phyloP scores from a whole-genome alignment of 306 rosid species.

The Calophaca sinica region DNA sequence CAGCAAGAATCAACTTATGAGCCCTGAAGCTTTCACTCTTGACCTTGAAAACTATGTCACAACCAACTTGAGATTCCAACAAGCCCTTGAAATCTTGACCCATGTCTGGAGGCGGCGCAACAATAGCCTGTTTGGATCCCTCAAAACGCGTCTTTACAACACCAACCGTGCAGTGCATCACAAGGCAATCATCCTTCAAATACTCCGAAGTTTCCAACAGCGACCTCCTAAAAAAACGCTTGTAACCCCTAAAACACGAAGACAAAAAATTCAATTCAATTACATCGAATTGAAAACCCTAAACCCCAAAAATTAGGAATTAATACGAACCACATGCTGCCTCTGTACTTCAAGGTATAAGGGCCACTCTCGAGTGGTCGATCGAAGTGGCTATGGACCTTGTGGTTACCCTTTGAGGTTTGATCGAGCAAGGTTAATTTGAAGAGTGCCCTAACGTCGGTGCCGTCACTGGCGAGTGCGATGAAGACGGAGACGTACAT shows the following conservation, averaged over 20 bases:
- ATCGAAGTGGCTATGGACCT: slow-evolving; percentile 93
- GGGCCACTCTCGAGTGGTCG: slow-evolving; percentile 95
- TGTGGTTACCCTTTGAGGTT: slow-evolving; percentile 72
- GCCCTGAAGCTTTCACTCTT: slow-evolving; percentile 75
- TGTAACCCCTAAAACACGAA: slow-evolving; percentile 82
- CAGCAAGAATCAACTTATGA: slow-evolving; percentile 89
- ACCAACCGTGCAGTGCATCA: slow-evolving; percentile 93
- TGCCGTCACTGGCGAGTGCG: slow-evolving; percentile 87
- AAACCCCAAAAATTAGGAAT: slow-evolving; percentile 30
- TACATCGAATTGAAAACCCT: slow-evolving; percentile 34
- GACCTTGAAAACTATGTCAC: slow-evolving; percentile 80
- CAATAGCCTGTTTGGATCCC: slow-evolving; percentile 61
- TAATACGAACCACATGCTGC: slow-evolving; percentile 86
- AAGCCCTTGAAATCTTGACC: slow-evolving; percentile 74
- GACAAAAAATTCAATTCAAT: background rate
- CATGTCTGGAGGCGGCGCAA: slow-evolving; percentile 69
- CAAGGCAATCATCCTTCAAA: slow-evolving; percentile 88
- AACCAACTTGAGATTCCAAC: slow-evolving; percentile 76
- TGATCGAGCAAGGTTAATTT: slow-evolving; percentile 82
- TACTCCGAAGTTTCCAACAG: slow-evolving; percentile 74
- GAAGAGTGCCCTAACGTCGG: slow-evolving; percentile 87
- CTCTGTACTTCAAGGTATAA: slow-evolving; percentile 84
- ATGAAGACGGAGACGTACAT: slow-evolving; percentile 84
- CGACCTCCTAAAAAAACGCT: slow-evolving; percentile 80
- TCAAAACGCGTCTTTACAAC: slow-evolving; percentile 86